Conservation (phyloP, 169 alveolate species). For the Cryptosporidium parvum region DNA sequence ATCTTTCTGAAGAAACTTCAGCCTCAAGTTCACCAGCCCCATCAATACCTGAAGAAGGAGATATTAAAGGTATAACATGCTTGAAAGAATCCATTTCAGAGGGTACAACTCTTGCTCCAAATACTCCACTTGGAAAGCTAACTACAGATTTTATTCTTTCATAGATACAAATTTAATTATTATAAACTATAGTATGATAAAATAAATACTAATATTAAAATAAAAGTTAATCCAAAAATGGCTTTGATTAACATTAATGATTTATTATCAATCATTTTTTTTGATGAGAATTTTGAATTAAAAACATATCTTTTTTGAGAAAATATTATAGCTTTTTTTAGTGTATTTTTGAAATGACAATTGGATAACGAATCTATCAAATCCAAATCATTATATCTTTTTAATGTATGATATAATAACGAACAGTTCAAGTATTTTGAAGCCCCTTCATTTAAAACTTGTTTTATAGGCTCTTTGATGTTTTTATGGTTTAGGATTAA, state of each 20-base stretch:
- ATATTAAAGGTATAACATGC: constrained; percentile 7
- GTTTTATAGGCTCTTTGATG: neutral
- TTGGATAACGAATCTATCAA: neutral
- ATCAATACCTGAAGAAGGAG: constrained; percentile 69
- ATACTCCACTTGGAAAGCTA: constrained; percentile 48
- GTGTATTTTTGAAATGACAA: constrained; percentile 1
- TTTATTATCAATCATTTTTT: neutral
- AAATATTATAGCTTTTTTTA: neutral
- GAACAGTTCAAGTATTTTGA: neutral
- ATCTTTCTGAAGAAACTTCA: constrained; percentile 12
- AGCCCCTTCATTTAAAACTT: neutral
- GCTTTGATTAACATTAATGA: neutral
- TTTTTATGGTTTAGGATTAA: neutral
- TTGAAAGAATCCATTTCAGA: constrained; percentile 15
- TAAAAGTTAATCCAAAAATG: neutral
- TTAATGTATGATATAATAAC: neutral
- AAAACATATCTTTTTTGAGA: constrained; percentile 4
- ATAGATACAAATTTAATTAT: neutral
- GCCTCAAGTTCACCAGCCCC: constrained; percentile 34
- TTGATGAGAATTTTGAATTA: neutral
- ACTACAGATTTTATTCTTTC: constrained; percentile 1
- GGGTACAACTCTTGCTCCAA: constrained; percentile 50
- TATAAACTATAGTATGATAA: neutral
- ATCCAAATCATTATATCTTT: neutral
- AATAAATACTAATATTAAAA: neutral